Evolutionary conservation across 179 eudicot genomes (phyloP).

Genomic region (Camellia oleifera): DNA sequence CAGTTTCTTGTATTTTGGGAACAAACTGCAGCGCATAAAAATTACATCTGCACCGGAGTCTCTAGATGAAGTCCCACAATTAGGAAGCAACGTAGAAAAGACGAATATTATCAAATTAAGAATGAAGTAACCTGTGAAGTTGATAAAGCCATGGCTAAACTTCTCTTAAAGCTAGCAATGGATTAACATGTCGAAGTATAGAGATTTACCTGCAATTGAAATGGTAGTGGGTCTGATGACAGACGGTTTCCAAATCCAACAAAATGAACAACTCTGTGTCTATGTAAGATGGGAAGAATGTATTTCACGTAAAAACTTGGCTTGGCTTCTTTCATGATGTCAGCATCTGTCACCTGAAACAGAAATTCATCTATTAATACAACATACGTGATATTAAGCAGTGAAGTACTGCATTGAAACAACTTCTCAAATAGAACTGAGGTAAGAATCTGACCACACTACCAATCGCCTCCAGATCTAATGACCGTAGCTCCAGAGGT

Average conservation of each 20-base stretch:
- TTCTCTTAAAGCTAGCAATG: not conserved
- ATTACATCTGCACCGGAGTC: constrained; percentile 98
- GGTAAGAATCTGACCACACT: constrained; percentile 72
- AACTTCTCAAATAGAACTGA: constrained; percentile 11
- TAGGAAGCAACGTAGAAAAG: constrained; percentile 36
- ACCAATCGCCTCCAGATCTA: constrained; percentile 91
- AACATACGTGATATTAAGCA: not conserved
- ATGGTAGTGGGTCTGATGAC: constrained; percentile 91
- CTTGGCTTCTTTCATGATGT: constrained; percentile 93
- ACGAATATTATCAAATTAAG: not conserved
- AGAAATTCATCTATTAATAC: constrained; percentile 13
- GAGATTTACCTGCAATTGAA: constrained; percentile 71
- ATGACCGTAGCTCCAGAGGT: constrained; percentile 71
- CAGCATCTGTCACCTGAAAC: constrained; percentile 78
- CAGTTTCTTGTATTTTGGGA: constrained; percentile 93
- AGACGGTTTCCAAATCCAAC: constrained; percentile 94
- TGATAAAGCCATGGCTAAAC: not conserved
- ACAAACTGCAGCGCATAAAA: constrained; percentile 86
- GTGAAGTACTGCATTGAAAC: not conserved
- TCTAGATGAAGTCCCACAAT: constrained; percentile 64
- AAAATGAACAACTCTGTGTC: constrained; percentile 83
- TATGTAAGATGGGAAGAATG: constrained; percentile 78
- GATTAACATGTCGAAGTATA: constrained; percentile 7
- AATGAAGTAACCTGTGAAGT: not conserved
- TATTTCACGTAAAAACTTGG: constrained; percentile 80